These are phyloP conservation scores for Pouteria campechiana DNA, from an alignment of 179 eudicot species.

Conservation along the genomic window DNA sequence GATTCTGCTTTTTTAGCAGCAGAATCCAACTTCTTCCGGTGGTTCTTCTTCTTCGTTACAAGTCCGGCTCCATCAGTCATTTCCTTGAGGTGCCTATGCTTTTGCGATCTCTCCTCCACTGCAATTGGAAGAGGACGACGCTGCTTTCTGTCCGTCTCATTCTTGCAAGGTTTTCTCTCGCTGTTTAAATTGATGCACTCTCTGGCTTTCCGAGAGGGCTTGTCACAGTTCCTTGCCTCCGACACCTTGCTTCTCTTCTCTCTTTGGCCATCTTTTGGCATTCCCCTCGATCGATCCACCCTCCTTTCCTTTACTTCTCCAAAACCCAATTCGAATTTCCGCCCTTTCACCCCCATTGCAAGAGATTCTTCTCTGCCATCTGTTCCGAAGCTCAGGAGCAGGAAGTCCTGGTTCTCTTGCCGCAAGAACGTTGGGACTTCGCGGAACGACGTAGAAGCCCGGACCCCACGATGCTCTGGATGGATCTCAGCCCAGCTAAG, in stretches of 20 bases:
- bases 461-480: constrained; percentile 18
- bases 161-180: constrained; percentile 7
- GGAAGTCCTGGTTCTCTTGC: constrained; percentile 52
- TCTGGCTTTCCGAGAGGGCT: constrained; percentile 5
- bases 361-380: constrained; percentile 5
- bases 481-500: constrained; percentile 16
- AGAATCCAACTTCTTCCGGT: constrained; percentile 13
- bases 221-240: not conserved
- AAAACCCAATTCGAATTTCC: constrained; percentile 10
- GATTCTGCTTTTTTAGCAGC: constrained; percentile 16
- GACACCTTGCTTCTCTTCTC: constrained; percentile 2
- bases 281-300: constrained; percentile 12
- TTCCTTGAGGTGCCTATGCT: not conserved
- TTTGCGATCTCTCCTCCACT: not conserved
- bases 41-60: constrained; percentile 14
- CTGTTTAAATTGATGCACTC: no score
- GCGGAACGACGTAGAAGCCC: constrained; percentile 31
- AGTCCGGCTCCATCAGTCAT: not conserved
- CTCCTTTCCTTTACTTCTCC: constrained; percentile 11
- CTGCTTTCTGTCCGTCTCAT: no score
- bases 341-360: constrained; percentile 7
- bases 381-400: constrained; percentile 48
- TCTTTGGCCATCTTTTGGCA: constrained; percentile 16
- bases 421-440: constrained; percentile 31
- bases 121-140: not conserved